Percentiles rank a stretch among this genome's conserved stretches.
These are phyloP conservation scores for Colletotrichum destructivum DNA, from an alignment of 2,329 filamentous ascomycete species.

Conservation along the genomic window DNA sequence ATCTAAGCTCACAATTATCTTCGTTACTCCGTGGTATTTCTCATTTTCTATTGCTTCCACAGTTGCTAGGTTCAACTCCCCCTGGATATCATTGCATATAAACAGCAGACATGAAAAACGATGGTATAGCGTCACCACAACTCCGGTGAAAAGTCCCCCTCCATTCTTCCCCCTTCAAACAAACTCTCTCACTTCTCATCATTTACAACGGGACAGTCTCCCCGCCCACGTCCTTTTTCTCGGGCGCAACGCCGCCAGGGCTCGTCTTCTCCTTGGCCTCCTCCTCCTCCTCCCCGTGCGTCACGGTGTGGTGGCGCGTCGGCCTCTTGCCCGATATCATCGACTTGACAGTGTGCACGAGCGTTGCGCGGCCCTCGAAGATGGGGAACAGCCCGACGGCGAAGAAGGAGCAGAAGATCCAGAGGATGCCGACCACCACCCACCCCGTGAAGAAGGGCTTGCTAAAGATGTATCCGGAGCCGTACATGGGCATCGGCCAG, in stretches of 20 bases:
- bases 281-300: constrained; percentile 41
- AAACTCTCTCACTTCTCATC: too few species aligned
- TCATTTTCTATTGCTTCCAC: background rate
- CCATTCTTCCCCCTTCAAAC: background rate
- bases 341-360: constrained; percentile 71
- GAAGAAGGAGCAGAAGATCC: constrained; percentile 81
- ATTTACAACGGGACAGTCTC: constrained; percentile 26
- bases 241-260: constrained; percentile 28
- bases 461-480: constrained; percentile 83
- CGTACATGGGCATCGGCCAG: constrained; percentile 96
- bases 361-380: constrained; percentile 82
- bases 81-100: background rate
- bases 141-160: background rate
- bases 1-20: background rate
- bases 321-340: constrained; percentile 66
- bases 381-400: constrained; percentile 87
- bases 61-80: background rate
- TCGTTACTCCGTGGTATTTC: background rate
- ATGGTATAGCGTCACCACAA: constrained; percentile 17
- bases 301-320: constrained; percentile 29
- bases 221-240: constrained; percentile 31
- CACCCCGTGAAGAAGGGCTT: constrained; percentile 88
- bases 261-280: constrained; percentile 38
- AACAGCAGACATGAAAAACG: constrained; percentile 6
- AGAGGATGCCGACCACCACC: constrained; percentile 83